Conservation (phyloP, 768 basidiomycete species). For the Ramaria rubella region DNA sequence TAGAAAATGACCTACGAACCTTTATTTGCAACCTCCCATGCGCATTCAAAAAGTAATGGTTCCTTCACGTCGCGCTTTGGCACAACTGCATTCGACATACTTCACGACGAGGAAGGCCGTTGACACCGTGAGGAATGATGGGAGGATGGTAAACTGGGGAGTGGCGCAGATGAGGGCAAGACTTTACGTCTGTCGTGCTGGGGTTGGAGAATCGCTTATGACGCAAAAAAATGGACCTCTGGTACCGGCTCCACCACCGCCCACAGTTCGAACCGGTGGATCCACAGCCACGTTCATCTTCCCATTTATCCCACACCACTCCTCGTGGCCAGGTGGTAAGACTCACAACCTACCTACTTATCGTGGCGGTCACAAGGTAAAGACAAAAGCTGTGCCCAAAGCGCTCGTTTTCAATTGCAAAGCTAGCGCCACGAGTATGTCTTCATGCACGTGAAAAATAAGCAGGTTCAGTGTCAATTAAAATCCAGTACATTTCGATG, state of each 20-base stretch:
- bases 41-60: constrained; percentile 86
- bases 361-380: too few species aligned
- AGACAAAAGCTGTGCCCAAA: background rate
- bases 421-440: too few species aligned
- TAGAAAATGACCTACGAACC: constrained; percentile 12
- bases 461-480: too few species aligned
- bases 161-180: background rate
- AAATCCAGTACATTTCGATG: too few species aligned
- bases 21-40: constrained; percentile 99
- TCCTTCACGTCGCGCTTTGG: constrained; percentile 65
- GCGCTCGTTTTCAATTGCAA: background rate
- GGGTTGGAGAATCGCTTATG: background rate
- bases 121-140: too few species aligned
- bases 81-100: background rate
- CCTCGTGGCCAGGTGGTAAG: too few species aligned
- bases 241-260: background rate
- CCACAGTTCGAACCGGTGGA: too few species aligned
- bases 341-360: too few species aligned
- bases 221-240: background rate
- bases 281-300: too few species aligned
- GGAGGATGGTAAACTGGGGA: background rate
- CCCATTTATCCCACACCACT: too few species aligned
- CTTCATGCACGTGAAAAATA: too few species aligned
- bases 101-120: background rate
- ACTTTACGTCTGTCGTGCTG: background rate